phyloP scores from a whole-genome alignment of 2,329 filamentous ascomycete species.

The Plenodomus tracheiphilus region DNA sequence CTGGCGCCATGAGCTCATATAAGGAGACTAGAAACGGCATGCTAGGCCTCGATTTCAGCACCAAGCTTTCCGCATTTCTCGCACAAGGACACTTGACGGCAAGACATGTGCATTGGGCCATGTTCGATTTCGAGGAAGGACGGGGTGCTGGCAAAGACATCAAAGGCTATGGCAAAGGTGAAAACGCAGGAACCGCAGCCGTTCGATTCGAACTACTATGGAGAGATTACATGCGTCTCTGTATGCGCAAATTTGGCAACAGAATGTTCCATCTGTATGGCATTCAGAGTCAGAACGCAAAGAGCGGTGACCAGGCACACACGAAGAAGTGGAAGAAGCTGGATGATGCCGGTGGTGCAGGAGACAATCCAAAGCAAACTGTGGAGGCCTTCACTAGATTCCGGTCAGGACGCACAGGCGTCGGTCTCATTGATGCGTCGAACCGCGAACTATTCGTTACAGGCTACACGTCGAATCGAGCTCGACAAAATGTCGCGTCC shows the following conservation, averaged over 20 bases:
- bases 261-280: constrained; percentile 68
- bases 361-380: constrained; percentile 51
- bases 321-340: constrained; percentile 42
- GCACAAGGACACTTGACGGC: constrained; percentile 73
- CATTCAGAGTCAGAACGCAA: constrained; percentile 53
- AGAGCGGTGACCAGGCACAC: constrained; percentile 35
- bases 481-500: constrained; percentile 74
- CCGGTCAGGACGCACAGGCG: constrained; percentile 69
- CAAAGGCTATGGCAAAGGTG: constrained; percentile 67
- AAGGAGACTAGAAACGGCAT: constrained; percentile 73
- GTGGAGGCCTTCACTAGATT: constrained; percentile 58
- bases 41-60: constrained; percentile 71
- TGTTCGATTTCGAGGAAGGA: constrained; percentile 72
- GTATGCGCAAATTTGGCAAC: constrained; percentile 68
- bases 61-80: constrained; percentile 74
- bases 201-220: constrained; percentile 74
- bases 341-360: constrained; percentile 31
- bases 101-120: constrained; percentile 71
- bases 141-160: constrained; percentile 29
- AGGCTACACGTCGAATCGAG: constrained; percentile 77
- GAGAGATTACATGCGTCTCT: constrained; percentile 81
- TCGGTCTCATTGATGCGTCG: constrained; percentile 76
- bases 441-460: constrained; percentile 75
- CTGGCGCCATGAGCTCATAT: constrained; percentile 65
- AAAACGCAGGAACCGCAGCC: constrained; percentile 70